These are phyloP conservation scores for Termitomyces sp. DNA, from an alignment of 768 basidiomycete species.

Conservation along the genomic window DNA sequence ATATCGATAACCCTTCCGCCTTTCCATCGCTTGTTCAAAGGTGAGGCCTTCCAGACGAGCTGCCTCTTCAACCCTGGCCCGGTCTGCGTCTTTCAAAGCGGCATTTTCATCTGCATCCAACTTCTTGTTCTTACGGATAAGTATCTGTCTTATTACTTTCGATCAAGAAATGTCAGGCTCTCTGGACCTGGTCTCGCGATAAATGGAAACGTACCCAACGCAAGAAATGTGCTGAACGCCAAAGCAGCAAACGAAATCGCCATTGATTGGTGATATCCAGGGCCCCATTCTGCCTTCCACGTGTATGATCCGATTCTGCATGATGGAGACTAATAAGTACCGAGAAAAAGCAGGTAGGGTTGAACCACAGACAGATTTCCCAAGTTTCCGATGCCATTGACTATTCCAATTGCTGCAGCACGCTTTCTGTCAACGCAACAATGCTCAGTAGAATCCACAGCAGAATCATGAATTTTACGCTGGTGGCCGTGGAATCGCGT, in stretches of 20 bases:
- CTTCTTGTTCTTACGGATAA: constrained; percentile 48
- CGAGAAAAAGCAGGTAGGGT: neutral
- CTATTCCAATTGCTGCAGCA: constrained; percentile 59
- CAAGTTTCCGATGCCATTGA: constrained; percentile 58
- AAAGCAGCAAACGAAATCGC: constrained; percentile 41
- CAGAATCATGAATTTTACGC: constrained; percentile 27
- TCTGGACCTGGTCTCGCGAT: constrained; percentile 20
- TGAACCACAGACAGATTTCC: constrained; percentile 50
- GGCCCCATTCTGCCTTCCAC: constrained; percentile 61
- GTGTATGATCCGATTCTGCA: constrained; percentile 59
- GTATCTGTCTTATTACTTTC: constrained; percentile 43
- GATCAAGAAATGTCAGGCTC: neutral
- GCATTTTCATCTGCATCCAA: constrained; percentile 49
- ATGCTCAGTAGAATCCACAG: neutral
- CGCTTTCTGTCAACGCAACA: constrained; percentile 33
- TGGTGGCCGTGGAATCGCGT: constrained; percentile 58
- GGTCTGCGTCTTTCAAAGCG: constrained; percentile 42
- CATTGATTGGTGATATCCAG: constrained; percentile 63
- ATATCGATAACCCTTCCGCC: constrained; percentile 58
- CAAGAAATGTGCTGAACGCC: constrained; percentile 31
- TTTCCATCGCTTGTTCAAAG: constrained; percentile 57
- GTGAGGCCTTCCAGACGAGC: constrained; percentile 59
- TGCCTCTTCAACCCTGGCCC: constrained; percentile 54
- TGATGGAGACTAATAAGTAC: neutral
- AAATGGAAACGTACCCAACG: constrained; percentile 25